Conservation (phyloP, 2,329 filamentous ascomycete species). For the Onygenales sp. region DNA sequence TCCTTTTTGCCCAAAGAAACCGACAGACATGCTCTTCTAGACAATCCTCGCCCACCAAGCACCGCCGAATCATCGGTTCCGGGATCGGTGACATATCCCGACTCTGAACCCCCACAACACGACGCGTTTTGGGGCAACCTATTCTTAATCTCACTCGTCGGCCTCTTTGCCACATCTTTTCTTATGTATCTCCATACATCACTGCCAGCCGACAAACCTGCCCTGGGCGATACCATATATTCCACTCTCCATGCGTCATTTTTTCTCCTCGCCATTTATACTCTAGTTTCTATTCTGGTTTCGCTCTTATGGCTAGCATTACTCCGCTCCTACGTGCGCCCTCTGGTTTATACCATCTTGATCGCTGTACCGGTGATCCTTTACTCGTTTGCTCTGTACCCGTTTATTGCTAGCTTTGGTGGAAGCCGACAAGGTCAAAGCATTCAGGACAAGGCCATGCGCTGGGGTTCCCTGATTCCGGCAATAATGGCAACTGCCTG, state of each 20-base stretch:
- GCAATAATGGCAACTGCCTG: constrained; percentile 64
- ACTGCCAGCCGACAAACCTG: constrained; percentile 52
- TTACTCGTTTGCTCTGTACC: constrained; percentile 82
- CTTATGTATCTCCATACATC: constrained; percentile 85
- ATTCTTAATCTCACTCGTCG: constrained; percentile 74
- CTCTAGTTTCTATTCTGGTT: constrained; percentile 77
- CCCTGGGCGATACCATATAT: constrained; percentile 86
- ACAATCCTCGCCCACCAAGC: constrained; percentile 38
- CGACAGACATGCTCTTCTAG: constrained; percentile 39
- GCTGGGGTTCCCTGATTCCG: constrained; percentile 73
- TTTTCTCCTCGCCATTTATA: constrained; percentile 82
- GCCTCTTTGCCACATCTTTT: constrained; percentile 78
- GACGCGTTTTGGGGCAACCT: constrained; percentile 89
- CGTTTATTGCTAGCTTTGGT: constrained; percentile 81
- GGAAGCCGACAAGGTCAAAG: constrained; percentile 63
- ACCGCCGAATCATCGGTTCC: constrained; percentile 47
- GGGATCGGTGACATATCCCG: constrained; percentile 47
- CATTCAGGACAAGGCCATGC: constrained; percentile 81
- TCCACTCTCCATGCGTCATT: constrained; percentile 78
- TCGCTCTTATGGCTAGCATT: constrained; percentile 85
- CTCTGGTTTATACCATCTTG: constrained; percentile 71
- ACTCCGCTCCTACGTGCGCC: constrained; percentile 75
- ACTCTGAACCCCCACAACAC: constrained; percentile 65
- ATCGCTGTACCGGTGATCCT: constrained; percentile 78
- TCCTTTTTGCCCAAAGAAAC: constrained; percentile 42